Base-by-base conservation (phyloP, 768 basidiomycete genomes). In the Termitomyces sp. region DNA sequence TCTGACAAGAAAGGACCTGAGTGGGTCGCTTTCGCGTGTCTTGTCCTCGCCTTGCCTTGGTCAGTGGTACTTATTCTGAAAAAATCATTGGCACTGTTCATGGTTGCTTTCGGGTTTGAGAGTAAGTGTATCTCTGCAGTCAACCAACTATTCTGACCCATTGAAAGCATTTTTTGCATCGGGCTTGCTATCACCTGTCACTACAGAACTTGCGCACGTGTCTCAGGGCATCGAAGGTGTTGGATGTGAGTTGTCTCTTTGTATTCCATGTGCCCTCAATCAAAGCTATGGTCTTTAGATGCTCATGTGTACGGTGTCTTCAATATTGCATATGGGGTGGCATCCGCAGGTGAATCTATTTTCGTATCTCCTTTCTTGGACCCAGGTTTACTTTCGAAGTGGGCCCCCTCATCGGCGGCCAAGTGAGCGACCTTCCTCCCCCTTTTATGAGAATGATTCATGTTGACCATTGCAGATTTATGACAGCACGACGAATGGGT, bases 301-400 rank as follows among this genome's bases (percentile, higher is more conserved):
- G 88, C 80, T 0, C 88, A 90, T 63, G 77, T 87, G 3, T 91
- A 88, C 63, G 88, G 83, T 3, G 84, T 83, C 0, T 89, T 88
- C 66, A 92, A 90, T 70, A 65, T 90, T 11, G 82, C 82, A 3
- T 89, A 84, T 59, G 88, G 85, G 1, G 66, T 87, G 56, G 88
- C 87, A 32, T 79, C 84, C 35, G 71, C 81, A 47, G 65, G 88
- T 88, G 62, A 67, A 80, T 72, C 18, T 20, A 3, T 20, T 13
- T 54, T 33, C 28, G 18, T 16, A 38, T 14, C 49, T 36, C 52
- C 18, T 40, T 40, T 20, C 40, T 3, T 50, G 24, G 30, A 41
- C 18, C 43, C 46, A 18, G 45, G 62, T 36, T 41, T 46, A 28
- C 58, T 61, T 24, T 41, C 18, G 26, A 57, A 89, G 87, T 87